Base-by-base conservation (phyloP, 176 grass and related monocot genomes). In the Canna indica region DNA sequence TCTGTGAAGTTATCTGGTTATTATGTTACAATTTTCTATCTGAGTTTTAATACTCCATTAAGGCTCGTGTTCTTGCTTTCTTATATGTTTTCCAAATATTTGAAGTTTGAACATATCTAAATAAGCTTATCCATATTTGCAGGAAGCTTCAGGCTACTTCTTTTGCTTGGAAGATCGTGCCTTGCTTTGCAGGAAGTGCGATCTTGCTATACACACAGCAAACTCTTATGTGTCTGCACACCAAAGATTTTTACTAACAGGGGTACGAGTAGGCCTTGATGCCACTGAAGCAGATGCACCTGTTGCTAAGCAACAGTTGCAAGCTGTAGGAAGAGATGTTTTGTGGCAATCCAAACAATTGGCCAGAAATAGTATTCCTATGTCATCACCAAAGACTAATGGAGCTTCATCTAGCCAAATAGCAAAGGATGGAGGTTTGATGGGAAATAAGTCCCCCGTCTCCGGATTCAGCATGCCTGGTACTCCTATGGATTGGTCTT, bases 161-260 rank as follows among this genome's bases (percentile, higher is more conserved):
- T 99, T 99, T 84, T 99, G 94, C 79, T 69, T 99, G 0, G 84
- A 99, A 78, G 94, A 99, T 71, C 89, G 94, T 30, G 86, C 94
- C 13, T 75, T 99, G 53, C 84, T 93, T 27, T 99, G 94, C 81
- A 66, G 90, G 47, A 78, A 71, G 75, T 99, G 94, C 68, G 94
- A 99, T 75, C 60, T 93, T 30, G 75, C 94, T 53, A 86, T 99
- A 68, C 94, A 99, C 77, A 71, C 86, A 15, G 80, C 84, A 75
- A 99, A 90, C 77, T 64, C 90, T 36, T 80, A 85, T 73, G 94
- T 93, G 72, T 90, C 86, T 58, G 24, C 78, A 67, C 94, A 99
- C 84, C 84, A 84, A 3, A 77, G 94, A 76, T 93, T 99, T 84
- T 82, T 99, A 22, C 71, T 99, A 77, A 93, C 94, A 59, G 94